Conservation (phyloP, 352 stramenopile species). For the Globisporangium megalacanthum region DNA sequence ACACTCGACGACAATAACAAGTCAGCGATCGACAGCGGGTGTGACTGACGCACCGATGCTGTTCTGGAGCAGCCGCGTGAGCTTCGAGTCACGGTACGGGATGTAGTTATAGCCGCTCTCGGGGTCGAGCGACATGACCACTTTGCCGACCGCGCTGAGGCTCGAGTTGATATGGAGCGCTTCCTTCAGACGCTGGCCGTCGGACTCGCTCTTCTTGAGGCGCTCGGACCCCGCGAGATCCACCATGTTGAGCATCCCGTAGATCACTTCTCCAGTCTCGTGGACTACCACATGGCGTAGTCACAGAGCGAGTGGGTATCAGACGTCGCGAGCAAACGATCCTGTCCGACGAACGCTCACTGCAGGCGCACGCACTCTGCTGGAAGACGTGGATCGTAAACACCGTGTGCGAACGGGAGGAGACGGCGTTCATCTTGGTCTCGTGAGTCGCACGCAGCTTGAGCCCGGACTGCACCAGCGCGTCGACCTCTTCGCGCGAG, state of each 20-base stretch:
- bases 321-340: neutral
- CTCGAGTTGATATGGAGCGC: constrained; percentile 85
- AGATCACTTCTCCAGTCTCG: constrained; percentile 75
- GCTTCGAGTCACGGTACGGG: constrained; percentile 80
- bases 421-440: constrained; percentile 91
- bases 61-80: constrained; percentile 79
- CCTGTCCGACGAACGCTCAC: neutral
- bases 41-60: constrained; percentile 49
- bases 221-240: constrained; percentile 80
- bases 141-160: constrained; percentile 78
- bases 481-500: constrained; percentile 76
- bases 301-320: too few species aligned
- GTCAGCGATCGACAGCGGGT: neutral
- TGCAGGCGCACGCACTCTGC: constrained; percentile 34
- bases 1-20: neutral
- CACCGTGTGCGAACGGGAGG: constrained; percentile 84
- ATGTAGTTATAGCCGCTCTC: constrained; percentile 88
- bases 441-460: constrained; percentile 87
- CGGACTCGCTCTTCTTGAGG: constrained; percentile 84
- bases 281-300: constrained; percentile 22
- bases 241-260: constrained; percentile 83
- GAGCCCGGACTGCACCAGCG: constrained; percentile 82
- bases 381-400: constrained; percentile 86
- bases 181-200: constrained; percentile 80
- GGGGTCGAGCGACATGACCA: constrained; percentile 82